Percentiles rank a stretch among this genome's conserved stretches.
Conservation (phyloP, 257 asterid genomes). For the Pogostemon cablin region DNA sequence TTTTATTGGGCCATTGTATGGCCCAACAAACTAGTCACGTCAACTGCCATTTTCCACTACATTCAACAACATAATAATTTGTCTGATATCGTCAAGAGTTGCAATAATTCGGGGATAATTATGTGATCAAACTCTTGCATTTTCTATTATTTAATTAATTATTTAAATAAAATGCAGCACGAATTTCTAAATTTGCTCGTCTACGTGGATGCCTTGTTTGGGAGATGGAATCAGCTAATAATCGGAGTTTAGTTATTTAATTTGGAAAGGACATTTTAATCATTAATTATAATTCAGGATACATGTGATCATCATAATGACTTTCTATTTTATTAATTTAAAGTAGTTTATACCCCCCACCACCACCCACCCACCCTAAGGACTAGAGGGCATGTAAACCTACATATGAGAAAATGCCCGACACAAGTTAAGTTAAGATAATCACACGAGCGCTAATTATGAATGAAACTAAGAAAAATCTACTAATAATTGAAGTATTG, state of each 20-base stretch:
- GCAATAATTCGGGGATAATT: not conserved
- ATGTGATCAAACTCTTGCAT: not conserved
- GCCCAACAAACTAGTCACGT: not conserved
- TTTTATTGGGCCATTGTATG: not conserved
- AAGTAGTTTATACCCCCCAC: too few species aligned
- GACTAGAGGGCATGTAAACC: not conserved
- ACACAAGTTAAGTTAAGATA: not conserved
- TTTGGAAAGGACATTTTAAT: not conserved
- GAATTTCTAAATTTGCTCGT: not conserved
- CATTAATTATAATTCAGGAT: not conserved
- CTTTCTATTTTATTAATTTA: not conserved
- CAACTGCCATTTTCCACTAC: not conserved
- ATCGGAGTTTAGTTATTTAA: not conserved
- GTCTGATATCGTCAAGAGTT: not conserved
- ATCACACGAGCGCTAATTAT: conserved; percentile 6
- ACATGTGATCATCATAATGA: not conserved
- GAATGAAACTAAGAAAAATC: not conserved
- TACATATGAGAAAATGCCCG: not conserved
- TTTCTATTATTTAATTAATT: not conserved
- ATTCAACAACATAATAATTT: not conserved
- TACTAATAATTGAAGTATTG: not conserved
- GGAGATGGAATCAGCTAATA: not conserved
- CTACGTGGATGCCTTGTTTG: not conserved
- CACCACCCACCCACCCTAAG: not conserved
- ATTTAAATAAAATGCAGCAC: not conserved